phyloP scores from a whole-genome alignment of 148 eudicot species.

The Amaranthus hypochondriacus region DNA sequence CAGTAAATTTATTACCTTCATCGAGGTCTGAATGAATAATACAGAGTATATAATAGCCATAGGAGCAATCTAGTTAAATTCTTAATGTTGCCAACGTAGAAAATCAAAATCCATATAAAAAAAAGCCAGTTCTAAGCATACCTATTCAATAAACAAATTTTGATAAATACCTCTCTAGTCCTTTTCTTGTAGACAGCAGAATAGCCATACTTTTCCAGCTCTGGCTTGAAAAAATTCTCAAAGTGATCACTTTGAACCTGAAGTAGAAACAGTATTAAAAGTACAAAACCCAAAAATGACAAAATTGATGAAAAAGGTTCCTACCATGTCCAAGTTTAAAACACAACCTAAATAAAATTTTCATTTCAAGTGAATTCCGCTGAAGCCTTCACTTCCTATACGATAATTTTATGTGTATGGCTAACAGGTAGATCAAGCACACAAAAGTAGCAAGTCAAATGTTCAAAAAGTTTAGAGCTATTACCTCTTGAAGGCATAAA shows the following conservation, averaged over 20 bases:
- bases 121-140: neutral
- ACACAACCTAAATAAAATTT: neutral
- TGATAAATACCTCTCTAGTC: conserved; percentile 54
- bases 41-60: neutral
- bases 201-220: conserved; percentile 81
- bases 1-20: neutral
- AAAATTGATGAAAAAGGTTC: neutral
- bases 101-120: neutral
- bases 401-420: neutral
- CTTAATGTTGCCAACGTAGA: neutral
- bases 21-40: neutral
- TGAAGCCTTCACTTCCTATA: neutral
- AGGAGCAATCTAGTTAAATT: neutral
- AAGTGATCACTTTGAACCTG: conserved; percentile 96
- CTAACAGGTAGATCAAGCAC: neutral
- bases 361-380: neutral
- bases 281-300: neutral
- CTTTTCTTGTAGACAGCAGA: conserved; percentile 70
- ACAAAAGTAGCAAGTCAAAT: neutral
- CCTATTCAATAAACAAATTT: neutral
- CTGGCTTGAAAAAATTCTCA: conserved; percentile 78
- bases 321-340: neutral
- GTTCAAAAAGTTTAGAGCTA: neutral
- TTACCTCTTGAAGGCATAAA: conserved; percentile 94
- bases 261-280: conserved; percentile 13